These are phyloP conservation scores for Paramyrothecium roridum DNA, from an alignment of 2,329 filamentous ascomycete species.

Conservation along the genomic window DNA sequence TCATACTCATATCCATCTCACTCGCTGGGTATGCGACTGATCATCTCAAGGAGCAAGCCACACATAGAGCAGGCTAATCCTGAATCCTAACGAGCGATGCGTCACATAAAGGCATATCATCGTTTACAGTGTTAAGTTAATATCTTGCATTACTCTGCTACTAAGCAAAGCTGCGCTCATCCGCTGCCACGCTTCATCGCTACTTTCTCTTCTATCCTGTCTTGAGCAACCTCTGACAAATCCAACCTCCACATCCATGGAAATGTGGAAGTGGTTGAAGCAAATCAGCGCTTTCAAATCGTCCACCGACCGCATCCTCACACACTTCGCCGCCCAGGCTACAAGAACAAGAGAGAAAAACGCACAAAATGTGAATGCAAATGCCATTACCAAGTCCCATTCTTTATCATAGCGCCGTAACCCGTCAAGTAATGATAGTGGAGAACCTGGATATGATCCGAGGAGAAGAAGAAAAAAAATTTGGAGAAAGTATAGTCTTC, in stretches of 20 bases:
- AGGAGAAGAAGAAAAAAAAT: slow-evolving; percentile 2
- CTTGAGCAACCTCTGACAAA: neutral
- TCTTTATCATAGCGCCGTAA: slow-evolving; percentile 7
- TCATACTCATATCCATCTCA: too few species aligned
- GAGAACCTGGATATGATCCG: neutral
- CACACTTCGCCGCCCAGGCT: neutral
- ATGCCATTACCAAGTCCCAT: slow-evolving; percentile 7
- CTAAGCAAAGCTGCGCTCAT: neutral
- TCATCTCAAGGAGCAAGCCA: too few species aligned
- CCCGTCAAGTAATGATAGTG: slow-evolving; percentile 1
- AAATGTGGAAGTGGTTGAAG: slow-evolving; percentile 17
- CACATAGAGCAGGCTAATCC: too few species aligned
- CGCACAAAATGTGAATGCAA: neutral
- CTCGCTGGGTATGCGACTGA: too few species aligned
- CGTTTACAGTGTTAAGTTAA: neutral
- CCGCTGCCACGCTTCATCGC: neutral
- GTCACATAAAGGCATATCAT: neutral
- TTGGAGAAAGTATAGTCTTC: slow-evolving; percentile 7
- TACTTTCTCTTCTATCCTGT: neutral
- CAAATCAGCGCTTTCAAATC: neutral
- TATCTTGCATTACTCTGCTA: neutral
- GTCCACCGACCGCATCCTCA: neutral
- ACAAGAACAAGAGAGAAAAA: neutral
- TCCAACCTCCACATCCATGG: slow-evolving; percentile 1
- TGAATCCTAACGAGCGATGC: too few species aligned